Evolutionary conservation across 2,329 filamentous ascomycete species (phyloP), one percentile per base, ranked within the genome.

Genomic region (Pezicula radicicola): DNA sequence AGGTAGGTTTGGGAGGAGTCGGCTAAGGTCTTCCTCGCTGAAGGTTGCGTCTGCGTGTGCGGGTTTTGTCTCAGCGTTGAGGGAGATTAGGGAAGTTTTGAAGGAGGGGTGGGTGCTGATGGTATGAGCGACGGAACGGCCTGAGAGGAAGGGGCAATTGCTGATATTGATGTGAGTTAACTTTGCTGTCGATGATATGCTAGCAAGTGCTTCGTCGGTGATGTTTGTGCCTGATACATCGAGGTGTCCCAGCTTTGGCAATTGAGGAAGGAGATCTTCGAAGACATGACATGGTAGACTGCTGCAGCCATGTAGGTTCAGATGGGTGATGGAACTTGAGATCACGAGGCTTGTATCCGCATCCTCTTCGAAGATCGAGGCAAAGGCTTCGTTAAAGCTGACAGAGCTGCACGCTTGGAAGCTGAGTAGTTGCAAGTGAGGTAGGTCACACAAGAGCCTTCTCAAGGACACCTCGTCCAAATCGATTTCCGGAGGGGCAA

Each of bases 401-500:
- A 6, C 15, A 15, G 42, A 45, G 12, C 13, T 33, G 21, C 42
- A 45, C 21, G 6, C 12, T 45, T 28, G 12, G 10, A 45, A 28
- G 27, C 27, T 16, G 4, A 45, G 27, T 12, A n/a, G 25, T 8
- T 45, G 19, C 21, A 45, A 16, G 9, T 45, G 25, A 9, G 42
- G 42, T 13, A 45, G n/a, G 12, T 16, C 27, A 10, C 42, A 45
- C 12, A 45, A 16, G 18, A 45, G 21, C 4, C n/a, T 18, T 21
- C 18, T 30, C 13, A 56, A 39, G 18, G 51, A 18, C 28, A 33
- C 5, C 10, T 42, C 43, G 21, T 43, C 42, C 12, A 92, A 74
- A 59, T 92, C 87, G 47, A 92, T 74, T 60, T 91, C 87, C 69
- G 91, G 87, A 72, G 91, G 87, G 13, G 83, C 80, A 45, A 91